These are phyloP conservation scores for Ambrosiella beaveri DNA, from an alignment of 2,329 filamentous ascomycete species.

Conservation along the genomic window DNA sequence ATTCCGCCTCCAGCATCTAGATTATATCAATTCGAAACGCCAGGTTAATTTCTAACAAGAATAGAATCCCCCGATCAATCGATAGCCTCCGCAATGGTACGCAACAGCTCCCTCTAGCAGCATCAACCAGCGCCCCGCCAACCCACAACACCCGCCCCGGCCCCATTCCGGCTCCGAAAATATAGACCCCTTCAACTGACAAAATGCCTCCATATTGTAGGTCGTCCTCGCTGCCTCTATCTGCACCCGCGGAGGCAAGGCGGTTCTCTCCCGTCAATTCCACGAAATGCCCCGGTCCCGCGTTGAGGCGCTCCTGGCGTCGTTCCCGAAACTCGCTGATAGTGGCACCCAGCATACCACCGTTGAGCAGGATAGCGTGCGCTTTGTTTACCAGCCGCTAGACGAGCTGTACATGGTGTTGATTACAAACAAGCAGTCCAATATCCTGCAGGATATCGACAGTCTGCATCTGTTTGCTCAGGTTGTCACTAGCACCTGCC, in stretches of 20 bases:
- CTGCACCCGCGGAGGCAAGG: slow-evolving; percentile 95
- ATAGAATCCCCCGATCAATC: not conserved
- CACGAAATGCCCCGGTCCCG: slow-evolving; percentile 93
- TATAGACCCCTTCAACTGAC: not conserved
- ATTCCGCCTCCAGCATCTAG: not conserved
- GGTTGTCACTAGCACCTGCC: slow-evolving; percentile 92
- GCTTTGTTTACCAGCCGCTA: slow-evolving; percentile 96
- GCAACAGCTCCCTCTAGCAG: not conserved
- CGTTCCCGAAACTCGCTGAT: slow-evolving; percentile 93
- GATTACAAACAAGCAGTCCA: slow-evolving; percentile 98
- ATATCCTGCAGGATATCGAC: slow-evolving; percentile 98
- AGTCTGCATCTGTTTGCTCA: slow-evolving; percentile 95
- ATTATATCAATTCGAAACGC: not conserved
- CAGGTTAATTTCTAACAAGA: no score
- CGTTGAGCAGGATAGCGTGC: slow-evolving; percentile 97
- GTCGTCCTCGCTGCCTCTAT: slow-evolving; percentile 98
- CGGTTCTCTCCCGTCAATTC: slow-evolving; percentile 94
- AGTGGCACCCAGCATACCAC: slow-evolving; percentile 94
- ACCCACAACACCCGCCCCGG: not conserved
- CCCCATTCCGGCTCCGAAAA: not conserved
- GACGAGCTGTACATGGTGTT: slow-evolving; percentile 99
- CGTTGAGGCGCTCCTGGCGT: slow-evolving; percentile 89
- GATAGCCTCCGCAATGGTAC: slow-evolving; percentile 6
- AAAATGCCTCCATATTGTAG: slow-evolving; percentile 27
- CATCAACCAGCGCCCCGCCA: not conserved